Conservation (phyloP, 1,284 basidiomycete genomes). For the Cutaneotrichosporon sp. region DNA sequence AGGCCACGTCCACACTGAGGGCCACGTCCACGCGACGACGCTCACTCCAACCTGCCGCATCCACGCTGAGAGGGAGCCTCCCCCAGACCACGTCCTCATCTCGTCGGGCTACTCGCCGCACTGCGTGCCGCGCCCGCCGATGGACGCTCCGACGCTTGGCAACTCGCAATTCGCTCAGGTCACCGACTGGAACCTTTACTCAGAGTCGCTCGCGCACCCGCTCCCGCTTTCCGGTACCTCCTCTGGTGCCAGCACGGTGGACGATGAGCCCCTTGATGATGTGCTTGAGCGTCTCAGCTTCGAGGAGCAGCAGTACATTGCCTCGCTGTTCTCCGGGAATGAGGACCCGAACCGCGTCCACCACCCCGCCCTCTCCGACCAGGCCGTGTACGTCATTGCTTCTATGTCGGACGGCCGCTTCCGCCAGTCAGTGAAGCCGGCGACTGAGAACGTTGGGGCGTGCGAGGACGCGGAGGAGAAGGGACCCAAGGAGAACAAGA, state of each 20-base stretch:
- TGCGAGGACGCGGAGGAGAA: neutral
- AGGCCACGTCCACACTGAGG: neutral
- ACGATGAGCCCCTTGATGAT: conserved; percentile 2
- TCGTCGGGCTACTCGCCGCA: neutral
- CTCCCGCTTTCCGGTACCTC: neutral
- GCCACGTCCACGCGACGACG: too few relatives aligned
- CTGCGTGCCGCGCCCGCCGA: neutral
- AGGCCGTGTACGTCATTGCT: neutral
- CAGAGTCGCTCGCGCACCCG: neutral
- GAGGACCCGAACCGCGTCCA: neutral
- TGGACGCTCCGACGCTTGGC: neutral
- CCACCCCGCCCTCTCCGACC: neutral
- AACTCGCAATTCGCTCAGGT: neutral
- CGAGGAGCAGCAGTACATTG: conserved; percentile 5
- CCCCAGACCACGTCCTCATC: too few relatives aligned
- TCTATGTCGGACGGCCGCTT: neutral
- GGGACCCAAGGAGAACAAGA: neutral
- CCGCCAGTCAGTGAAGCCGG: neutral
- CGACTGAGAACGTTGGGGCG: neutral
- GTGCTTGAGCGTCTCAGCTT: neutral
- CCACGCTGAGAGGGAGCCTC: too few relatives aligned
- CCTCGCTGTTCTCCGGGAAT: neutral
- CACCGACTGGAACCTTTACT: neutral
- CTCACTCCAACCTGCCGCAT: too few relatives aligned
- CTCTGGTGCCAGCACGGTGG: neutral